These are phyloP conservation scores for Nakazawaea sp. DNA, from an alignment of 805 yeast genomes.

Conservation along the genomic window DNA sequence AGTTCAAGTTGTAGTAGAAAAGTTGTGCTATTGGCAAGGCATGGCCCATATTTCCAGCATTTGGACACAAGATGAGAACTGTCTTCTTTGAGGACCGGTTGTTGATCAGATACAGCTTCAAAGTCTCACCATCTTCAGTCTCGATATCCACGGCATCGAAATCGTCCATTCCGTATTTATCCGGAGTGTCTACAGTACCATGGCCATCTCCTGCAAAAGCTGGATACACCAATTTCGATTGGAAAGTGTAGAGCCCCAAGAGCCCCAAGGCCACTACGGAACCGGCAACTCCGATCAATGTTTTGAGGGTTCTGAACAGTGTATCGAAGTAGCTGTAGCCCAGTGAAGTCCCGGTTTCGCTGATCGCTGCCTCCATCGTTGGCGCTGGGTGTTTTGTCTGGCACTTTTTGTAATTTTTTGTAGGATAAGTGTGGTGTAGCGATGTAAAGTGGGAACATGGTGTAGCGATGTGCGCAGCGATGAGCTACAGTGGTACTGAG, in stretches of 20 bases:
- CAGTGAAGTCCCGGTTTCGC: no score
- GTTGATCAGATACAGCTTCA: conserved; percentile 56
- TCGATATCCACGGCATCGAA: conserved; percentile 53
- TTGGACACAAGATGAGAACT: conserved; percentile 75
- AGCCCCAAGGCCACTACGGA: conserved; percentile 33
- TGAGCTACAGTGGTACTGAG: no score
- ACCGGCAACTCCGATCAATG: conserved; percentile 8
- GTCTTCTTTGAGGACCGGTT: conserved; percentile 51
- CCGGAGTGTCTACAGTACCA: conserved; percentile 73
- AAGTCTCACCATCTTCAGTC: conserved; percentile 63
- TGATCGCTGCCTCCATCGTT: no score
- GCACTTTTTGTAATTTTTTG: no score
- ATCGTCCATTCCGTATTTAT: conserved; percentile 48
- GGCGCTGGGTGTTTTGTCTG: no score
- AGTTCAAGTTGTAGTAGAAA: conserved; percentile 53
- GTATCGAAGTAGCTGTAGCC: no score
- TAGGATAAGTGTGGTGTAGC: no score
- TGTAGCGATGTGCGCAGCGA: no score
- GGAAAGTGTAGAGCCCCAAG: conserved; percentile 52
- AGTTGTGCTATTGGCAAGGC: conserved; percentile 73
- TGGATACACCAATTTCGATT: conserved; percentile 73
- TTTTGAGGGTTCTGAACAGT: conserved; percentile 4
- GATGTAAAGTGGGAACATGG: no score
- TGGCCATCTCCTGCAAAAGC: conserved; percentile 70
- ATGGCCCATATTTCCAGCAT: conserved; percentile 95